Base-by-base conservation (phyloP, 2,329 filamentous ascomycete species). In the Chaetomium sp. region DNA sequence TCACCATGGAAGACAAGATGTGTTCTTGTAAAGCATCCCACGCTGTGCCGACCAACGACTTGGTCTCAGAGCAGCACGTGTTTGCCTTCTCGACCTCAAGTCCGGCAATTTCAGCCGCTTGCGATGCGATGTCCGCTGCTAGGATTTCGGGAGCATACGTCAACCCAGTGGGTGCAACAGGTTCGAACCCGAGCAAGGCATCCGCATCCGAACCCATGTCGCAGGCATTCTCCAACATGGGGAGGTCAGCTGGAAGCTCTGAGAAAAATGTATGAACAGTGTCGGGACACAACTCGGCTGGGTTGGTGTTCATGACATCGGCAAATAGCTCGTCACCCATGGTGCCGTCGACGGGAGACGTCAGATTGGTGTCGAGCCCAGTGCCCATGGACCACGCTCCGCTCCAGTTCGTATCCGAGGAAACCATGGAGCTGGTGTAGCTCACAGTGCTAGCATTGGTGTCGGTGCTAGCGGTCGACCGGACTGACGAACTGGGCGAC, bases 11-110 rank as follows among this genome's bases (percentile, higher is more conserved):
- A 1, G 68, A 71, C 6, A 69, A 64, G 35, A 80, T 66, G 53
- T 80, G 78, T 58, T 75, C 68, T 38, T 74, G 67, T 32, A 82
- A 65, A 5, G 74, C 65, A 50, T 76, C 73, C 72, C 74, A 79
- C 3, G 71, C 71, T 6, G 73, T 70, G 5, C 62, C 65, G n/a
- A 79, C 69, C 3, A 81, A 64, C 2, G 71, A 66, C 59, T 70
- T 69, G 14, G 68, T 63, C 53, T 71, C 72, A 5, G 67, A 68
- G 40, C 59, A 62, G 42, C 67, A 63, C 4, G 55, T 55, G 59
- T 63, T 55, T 52, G 56, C 36, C 59, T 62, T 36, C 59, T 61
- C 44, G 12, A 58, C 32, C 54, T 53, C 46, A 42, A 53, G 40
- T 41, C 62, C 59, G 9, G 14, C 57, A 8, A 60, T 52, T 59